These are phyloP conservation scores for Mucuna pruriens DNA, from an alignment of 306 rosid species.

Conservation along the genomic window DNA sequence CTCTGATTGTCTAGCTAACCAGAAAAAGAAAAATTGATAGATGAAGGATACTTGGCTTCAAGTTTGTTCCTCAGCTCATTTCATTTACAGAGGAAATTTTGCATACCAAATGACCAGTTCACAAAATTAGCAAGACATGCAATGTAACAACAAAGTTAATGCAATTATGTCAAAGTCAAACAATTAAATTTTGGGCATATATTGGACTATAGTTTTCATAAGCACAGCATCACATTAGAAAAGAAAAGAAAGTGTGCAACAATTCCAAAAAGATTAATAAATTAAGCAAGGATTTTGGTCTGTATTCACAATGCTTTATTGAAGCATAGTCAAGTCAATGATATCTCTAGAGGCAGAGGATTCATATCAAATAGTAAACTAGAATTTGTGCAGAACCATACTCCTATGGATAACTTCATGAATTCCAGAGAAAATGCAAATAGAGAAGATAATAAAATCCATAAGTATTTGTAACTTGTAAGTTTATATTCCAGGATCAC, in stretches of 20 bases:
- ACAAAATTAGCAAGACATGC: slow-evolving; percentile 1
- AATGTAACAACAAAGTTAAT: neutral
- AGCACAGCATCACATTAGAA: neutral
- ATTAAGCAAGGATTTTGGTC: neutral
- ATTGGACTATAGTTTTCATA: neutral
- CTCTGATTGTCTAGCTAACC: slow-evolving; percentile 17
- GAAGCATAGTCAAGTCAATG: slow-evolving; percentile 15
- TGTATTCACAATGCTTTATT: neutral
- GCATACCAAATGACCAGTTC: slow-evolving; percentile 16
- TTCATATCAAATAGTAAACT: slow-evolving; percentile 5
- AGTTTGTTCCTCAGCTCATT: neutral
- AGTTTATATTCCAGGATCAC: slow-evolving; percentile 47
- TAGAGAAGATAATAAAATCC: slow-evolving; percentile 35
- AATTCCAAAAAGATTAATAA: slow-evolving; percentile 17
- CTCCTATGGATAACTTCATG: slow-evolving; percentile 14
- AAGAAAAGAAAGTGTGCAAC: neutral
- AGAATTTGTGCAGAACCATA: slow-evolving; percentile 9
- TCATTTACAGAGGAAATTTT: neutral
- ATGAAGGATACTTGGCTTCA: neutral
- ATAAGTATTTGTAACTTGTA: slow-evolving; percentile 42
- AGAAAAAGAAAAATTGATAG: neutral
- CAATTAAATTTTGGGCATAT: neutral
- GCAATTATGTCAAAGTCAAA: slow-evolving; percentile 14
- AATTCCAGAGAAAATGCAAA: slow-evolving; percentile 23
- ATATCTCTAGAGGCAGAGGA: slow-evolving; percentile 13